Evolutionary conservation across 441 rosid species (phyloP), one percentile per base, ranked within the genome.

Genomic region (Gossypium trilobum): DNA sequence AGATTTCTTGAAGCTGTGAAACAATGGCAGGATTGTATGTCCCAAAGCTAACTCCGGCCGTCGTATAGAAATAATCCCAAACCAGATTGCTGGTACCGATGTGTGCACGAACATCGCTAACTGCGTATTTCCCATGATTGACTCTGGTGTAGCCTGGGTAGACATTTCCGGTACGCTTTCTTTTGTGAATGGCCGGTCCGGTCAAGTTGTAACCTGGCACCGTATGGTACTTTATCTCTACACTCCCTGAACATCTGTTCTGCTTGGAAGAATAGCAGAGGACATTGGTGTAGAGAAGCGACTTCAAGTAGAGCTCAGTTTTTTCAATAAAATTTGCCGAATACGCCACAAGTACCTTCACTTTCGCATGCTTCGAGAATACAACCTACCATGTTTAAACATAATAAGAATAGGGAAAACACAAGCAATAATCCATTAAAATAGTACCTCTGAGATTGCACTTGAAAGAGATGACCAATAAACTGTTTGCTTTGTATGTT

Each of bases 11-110:
- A 51, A 93, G 95, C 68, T 87, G 91, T 7, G 75, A 77, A 80
- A 91, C 93, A 82, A 91, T 80, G 61, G 79, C 80, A 19, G 86
- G 82, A 57, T 80, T 66, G 75, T 90, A 82, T 2, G 97, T 87
- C 51, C 98, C 93, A 33, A 91, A 91, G 77, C 98, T 82, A 23
- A 93, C 85, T 72, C 96, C 93, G 0, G 96, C 91, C 3, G 98
- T 93, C 0, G 92, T 77, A 51, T 84, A 93, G 84, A 93, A 91
- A 77, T 93, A 93, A 69, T 93, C 98, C 97, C 98, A 89, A 1
- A 91, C 80, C 2, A 91, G 90, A 80, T 94, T 89, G 65, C 92
- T 91, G 1, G 97, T 89, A 20, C 97, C 87, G 5, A 93, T 76
- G 63, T 91, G 97, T 14, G 91, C 93, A 75, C 93, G 82, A 2